Evolutionary conservation across 2,329 filamentous ascomycete species (phyloP), one percentile per base, ranked within the genome.

Genomic region (Lachnellula hyalina): DNA sequence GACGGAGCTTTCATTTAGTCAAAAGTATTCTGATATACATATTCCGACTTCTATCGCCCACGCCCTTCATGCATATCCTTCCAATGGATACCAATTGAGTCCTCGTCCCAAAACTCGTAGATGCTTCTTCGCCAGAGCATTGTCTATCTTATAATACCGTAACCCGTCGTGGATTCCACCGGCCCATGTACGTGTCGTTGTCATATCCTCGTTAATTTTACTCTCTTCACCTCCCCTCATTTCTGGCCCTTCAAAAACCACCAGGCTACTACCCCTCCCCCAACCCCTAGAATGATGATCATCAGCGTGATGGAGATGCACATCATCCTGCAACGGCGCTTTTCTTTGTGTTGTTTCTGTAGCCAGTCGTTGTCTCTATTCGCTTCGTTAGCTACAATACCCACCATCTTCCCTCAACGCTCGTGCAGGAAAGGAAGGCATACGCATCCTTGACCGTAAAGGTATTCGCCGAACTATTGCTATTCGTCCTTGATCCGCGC

Each of bases 291-390:
- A 8, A 65, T 38, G 4, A 58, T 36, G 6, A 70, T 54, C 11
- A 60, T 25, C 8, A 62, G 25, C 12, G 63, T 62, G 36, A 67
- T 64, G 19, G 51, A 54, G 11, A 59, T 47, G 35, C 63, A 67
- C 5, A 62, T 54, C n/a, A 54, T 49, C 35, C 61, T 59, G 46
- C 63, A 67, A 32, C 61, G 57, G 21, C 66, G 51, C 62, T 66
- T 67, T 51, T 70, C 63, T 38, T 57, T 62, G 15, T 57, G 60
- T 57, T 70, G 67, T 55, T 67, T 65, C n/a, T 51, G 52, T 28
- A 70, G 54, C 68, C 68, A 70, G 41, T 68, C 64, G 41, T 68
- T 58, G 41, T 68, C 58, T 9, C 64, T 68, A 53, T 55, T 34
- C 36, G 40, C 49, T 9, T 32, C 47, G 41, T 55, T 35, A 51